Evolutionary conservation across 179 eudicot genomes (phyloP).

Genomic region (Spergularia azorica): DNA sequence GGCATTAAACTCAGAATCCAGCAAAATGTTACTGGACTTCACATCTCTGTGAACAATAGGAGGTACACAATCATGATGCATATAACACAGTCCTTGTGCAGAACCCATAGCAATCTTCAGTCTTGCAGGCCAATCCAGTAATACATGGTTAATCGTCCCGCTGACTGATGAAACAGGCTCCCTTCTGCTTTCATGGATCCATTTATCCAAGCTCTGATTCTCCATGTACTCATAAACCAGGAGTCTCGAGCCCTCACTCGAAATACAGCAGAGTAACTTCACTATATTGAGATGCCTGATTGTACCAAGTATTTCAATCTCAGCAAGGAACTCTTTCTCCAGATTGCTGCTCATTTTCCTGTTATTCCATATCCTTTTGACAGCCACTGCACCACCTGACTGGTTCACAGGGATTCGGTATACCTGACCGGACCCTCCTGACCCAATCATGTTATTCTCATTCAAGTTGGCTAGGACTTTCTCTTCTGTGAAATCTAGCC

Average conservation of each 20-base stretch:
- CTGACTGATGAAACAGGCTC: not conserved
- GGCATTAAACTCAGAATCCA: slow-evolving; percentile 73
- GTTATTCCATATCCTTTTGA: slow-evolving; percentile 66
- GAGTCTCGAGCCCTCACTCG: slow-evolving; percentile 66
- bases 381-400: slow-evolving; percentile 55
- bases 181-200: slow-evolving; percentile 53
- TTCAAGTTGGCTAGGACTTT: slow-evolving; percentile 49
- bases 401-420: slow-evolving; percentile 45
- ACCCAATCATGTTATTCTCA: slow-evolving; percentile 64
- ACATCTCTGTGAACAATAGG: slow-evolving; percentile 81
- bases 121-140: slow-evolving; percentile 80
- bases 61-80: slow-evolving; percentile 86
- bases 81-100: slow-evolving; percentile 78
- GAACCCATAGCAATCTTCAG: slow-evolving; percentile 71
- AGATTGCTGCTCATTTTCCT: slow-evolving; percentile 33
- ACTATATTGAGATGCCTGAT: slow-evolving; percentile 77
- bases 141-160: slow-evolving; percentile 6
- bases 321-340: slow-evolving; percentile 68
- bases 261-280: slow-evolving; percentile 76
- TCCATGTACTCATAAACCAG: slow-evolving; percentile 88
- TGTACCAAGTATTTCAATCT: slow-evolving; percentile 66
- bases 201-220: slow-evolving; percentile 79
- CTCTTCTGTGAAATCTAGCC: slow-evolving; percentile 58
- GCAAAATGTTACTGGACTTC: slow-evolving; percentile 83
- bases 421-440: slow-evolving; percentile 85